Conservation (phyloP, 2,329 filamentous ascomycete genomes). For the Decorospora gaudefroyi region DNA sequence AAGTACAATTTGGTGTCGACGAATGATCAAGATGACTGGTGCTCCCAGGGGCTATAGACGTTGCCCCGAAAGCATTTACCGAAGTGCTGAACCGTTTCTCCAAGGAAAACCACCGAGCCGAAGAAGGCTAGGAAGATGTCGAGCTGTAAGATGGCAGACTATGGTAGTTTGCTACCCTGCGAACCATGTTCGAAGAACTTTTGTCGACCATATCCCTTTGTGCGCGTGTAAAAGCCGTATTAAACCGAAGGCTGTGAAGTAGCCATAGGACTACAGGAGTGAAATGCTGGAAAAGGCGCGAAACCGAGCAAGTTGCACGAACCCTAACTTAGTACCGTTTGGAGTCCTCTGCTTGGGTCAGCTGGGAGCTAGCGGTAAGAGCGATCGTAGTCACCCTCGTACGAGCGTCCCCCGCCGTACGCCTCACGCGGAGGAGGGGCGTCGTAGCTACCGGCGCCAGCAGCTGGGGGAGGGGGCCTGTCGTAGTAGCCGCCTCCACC, state of each 20-base stretch:
- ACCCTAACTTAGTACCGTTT: constrained; percentile 44
- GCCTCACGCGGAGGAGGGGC: constrained; percentile 46
- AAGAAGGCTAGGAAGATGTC: constrained; percentile 44
- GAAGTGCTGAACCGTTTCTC: constrained; percentile 48
- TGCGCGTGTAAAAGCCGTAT: constrained; percentile 42
- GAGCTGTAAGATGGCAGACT: constrained; percentile 42
- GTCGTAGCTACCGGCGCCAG: constrained; percentile 39
- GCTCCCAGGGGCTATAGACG: constrained; percentile 42
- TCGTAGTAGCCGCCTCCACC: constrained; percentile 62
- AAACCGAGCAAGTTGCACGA: constrained; percentile 32
- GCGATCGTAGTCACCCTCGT: constrained; percentile 55
- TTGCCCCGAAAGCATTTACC: constrained; percentile 46
- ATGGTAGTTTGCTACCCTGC: constrained; percentile 43
- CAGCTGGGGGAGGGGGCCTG: constrained; percentile 54
- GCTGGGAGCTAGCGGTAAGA: constrained; percentile 42
- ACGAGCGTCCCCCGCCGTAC: constrained; percentile 47
- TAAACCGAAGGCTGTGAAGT: constrained; percentile 46
- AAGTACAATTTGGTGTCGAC: constrained; percentile 52
- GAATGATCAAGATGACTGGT: constrained; percentile 46
- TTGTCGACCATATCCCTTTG: constrained; percentile 47
- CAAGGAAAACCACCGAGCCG: constrained; percentile 51
- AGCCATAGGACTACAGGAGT: constrained; percentile 45
- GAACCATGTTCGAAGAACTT: constrained; percentile 48
- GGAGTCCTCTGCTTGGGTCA: constrained; percentile 46
- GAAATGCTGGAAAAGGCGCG: constrained; percentile 36